Evolutionary conservation across 768 basidiomycete species (phyloP).

Genomic region (Auricularia cornea): DNA sequence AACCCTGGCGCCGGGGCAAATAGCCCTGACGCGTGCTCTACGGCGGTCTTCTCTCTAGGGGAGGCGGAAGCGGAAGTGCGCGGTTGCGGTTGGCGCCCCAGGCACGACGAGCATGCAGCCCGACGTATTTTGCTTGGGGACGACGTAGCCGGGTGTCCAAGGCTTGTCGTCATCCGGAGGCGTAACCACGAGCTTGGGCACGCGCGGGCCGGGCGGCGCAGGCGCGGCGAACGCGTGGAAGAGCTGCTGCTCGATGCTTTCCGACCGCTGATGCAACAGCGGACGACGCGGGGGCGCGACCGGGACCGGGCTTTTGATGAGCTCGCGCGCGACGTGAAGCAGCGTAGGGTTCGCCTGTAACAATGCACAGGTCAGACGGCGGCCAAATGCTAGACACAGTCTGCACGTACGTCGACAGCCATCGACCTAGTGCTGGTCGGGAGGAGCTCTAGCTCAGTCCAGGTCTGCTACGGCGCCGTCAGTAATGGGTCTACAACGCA

Average conservation of each 20-base stretch:
- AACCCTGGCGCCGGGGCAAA: no score
- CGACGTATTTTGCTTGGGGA: neutral
- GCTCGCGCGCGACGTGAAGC: neutral
- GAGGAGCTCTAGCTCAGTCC: neutral
- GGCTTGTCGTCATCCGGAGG: neutral
- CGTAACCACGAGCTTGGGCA: neutral
- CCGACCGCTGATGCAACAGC: neutral
- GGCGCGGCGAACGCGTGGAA: neutral
- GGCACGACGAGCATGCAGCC: neutral
- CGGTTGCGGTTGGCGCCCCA: neutral
- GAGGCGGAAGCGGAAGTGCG: neutral
- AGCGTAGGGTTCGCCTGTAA: neutral
- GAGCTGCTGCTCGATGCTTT: neutral
- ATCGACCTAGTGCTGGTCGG: neutral
- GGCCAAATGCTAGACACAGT: neutral
- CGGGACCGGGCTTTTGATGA: neutral
- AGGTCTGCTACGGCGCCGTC: neutral
- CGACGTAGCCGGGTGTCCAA: neutral
- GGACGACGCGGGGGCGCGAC: neutral
- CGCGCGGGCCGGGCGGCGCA: neutral
- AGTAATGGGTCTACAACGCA: no score
- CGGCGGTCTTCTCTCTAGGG: neutral
- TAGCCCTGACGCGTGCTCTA: neutral
- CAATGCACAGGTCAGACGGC: neutral
- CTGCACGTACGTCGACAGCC: neutral